Base-by-base conservation (phyloP, 1,139 yeast genomes). In the Hemisphaericaspora subhashii region DNA sequence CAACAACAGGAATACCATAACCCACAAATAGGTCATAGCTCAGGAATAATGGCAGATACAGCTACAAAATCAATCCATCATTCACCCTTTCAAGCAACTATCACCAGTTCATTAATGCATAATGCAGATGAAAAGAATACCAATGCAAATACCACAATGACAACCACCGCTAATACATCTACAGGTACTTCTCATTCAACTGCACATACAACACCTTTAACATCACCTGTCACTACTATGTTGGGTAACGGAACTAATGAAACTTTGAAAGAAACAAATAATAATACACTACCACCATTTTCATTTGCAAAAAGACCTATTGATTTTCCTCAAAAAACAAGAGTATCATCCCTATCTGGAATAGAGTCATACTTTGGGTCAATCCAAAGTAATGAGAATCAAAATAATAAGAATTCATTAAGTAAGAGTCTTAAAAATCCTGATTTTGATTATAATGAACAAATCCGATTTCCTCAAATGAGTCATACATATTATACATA, bases 391-490 rank as follows among this genome's bases (percentile, higher is more conserved):
- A 24, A n/a, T n/a, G n/a, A 25, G 8, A 9, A 9, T 7, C 28
- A 25, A 25, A 25, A 6, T 12, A 24, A 9, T 7, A 15, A 25
- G 13, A 25, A 6, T 12, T 10, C 22, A 20, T 8, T 10, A 22
- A 22, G n/a, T 13, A 25, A 12, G 16, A 25, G 28, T 25, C n/a
- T 14, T 5, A 7, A 7, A 12, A 13, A 13, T 8, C 13, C 35
- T 33, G 60, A 62, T 35, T 53, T 67, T 37, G 65, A 70, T 48
- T 68, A 69, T 44, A 70, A 70, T 43, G 72, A 71, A 43, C 73
- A 68, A 47, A 71, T 71, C 33, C 50, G 76, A 43, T 73, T 72
- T 20, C 77, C 76, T 4, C 49, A 75, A 29, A 67, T 70, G 64
- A 57, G 57, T 30, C 58, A 51, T 46, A 57, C 53, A 39, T 57